Evolutionary conservation across 1,284 basidiomycete species (phyloP).

Genomic region (Agroathelia rolfsii): DNA sequence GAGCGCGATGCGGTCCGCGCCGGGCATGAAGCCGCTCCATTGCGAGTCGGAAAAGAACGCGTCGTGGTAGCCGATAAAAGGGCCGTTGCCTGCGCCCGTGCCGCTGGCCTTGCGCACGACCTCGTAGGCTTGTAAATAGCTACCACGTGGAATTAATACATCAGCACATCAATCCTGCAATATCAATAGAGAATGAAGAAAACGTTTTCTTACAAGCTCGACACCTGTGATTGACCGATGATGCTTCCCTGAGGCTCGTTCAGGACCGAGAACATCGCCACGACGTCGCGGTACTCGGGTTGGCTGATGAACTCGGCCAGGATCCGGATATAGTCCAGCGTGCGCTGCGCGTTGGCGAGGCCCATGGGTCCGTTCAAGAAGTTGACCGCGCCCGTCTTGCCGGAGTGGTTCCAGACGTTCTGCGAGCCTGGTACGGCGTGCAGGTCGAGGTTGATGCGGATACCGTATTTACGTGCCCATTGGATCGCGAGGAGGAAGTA

Average conservation of each 20-base stretch:
- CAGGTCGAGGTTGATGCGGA: conserved; percentile 88
- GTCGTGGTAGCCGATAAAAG: conserved; percentile 67
- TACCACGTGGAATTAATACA: conserved; percentile 16
- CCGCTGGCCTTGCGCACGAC: conserved; percentile 63
- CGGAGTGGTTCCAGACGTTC: conserved; percentile 79
- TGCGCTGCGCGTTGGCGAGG: conserved; percentile 67
- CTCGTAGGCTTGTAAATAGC: conserved; percentile 60
- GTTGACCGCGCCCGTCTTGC: conserved; percentile 56
- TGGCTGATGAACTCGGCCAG: conserved; percentile 75
- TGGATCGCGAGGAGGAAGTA: conserved; percentile 84
- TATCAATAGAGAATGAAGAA: not conserved
- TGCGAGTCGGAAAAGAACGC: conserved; percentile 49
- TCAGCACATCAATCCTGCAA: conserved; percentile 15
- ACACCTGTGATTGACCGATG: conserved; percentile 37
- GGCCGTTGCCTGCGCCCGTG: conserved; percentile 56
- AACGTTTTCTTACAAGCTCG: conserved; percentile 43
- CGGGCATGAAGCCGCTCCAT: conserved; percentile 61
- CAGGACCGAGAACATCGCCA: conserved; percentile 58
- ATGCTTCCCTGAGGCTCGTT: conserved; percentile 51
- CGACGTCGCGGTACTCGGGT: conserved; percentile 62
- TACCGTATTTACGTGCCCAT: conserved; percentile 96
- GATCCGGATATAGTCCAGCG: conserved; percentile 68
- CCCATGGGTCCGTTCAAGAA: conserved; percentile 56
- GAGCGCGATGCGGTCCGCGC: conserved; percentile 63
- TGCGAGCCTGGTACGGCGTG: conserved; percentile 69